phyloP scores from a whole-genome alignment of 768 basidiomycete species.

The Sporobolomyces pararoseus region DNA sequence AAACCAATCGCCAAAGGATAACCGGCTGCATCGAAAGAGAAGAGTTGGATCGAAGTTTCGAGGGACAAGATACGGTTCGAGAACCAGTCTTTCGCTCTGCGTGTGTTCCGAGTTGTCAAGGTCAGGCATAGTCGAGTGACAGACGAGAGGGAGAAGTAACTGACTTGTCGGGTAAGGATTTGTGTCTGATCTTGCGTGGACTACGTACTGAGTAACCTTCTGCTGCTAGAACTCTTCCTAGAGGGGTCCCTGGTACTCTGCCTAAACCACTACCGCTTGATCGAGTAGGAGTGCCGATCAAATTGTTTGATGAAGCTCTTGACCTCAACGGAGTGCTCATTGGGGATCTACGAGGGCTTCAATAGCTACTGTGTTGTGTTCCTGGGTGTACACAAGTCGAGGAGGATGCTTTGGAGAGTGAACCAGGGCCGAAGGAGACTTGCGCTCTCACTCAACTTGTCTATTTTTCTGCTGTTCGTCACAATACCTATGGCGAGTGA shows the following conservation, averaged over 20 bases:
- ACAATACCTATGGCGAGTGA: too few species aligned
- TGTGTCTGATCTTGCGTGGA: conserved; percentile 11
- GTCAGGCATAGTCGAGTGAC: not conserved
- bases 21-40: conserved; percentile 37
- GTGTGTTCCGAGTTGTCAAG: not conserved
- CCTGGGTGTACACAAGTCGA: too few species aligned
- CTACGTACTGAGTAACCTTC: conserved; percentile 1
- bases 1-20: conserved; percentile 31
- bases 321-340: not conserved
- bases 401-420: too few species aligned
- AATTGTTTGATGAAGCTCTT: not conserved
- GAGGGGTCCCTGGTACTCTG: conserved; percentile 7
- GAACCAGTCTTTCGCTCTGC: conserved; percentile 29
- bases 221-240: conserved; percentile 10
- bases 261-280: not conserved
- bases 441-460: too few species aligned
- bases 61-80: conserved; percentile 25
- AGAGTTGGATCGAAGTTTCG: conserved; percentile 29
- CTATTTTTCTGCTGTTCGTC: too few species aligned
- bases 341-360: not conserved
- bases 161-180: not conserved
- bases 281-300: not conserved
- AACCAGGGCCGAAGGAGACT: too few species aligned
- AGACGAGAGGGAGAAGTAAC: not conserved
- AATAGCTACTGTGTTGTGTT: too few species aligned